Conservation (phyloP, 2,329 filamentous ascomycete species). For the Diaporthe citriasiana region DNA sequence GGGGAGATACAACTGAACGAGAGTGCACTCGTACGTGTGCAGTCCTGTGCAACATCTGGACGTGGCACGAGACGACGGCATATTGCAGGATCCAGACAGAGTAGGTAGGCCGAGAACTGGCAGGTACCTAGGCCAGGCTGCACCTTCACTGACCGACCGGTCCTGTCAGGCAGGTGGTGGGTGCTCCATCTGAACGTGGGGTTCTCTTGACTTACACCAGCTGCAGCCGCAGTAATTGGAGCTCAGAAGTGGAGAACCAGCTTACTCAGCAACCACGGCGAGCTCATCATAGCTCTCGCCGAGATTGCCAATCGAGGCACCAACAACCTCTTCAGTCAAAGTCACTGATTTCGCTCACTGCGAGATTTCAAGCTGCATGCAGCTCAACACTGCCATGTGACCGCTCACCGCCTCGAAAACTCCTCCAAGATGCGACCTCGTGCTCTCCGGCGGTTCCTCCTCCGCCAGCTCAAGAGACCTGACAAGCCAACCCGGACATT, state of each 20-base stretch:
- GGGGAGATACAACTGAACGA: too few species aligned
- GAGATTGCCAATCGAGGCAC: background rate
- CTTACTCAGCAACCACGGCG: too few species aligned
- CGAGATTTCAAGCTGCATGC: background rate
- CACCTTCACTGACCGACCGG: background rate
- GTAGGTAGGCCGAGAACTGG: too few species aligned
- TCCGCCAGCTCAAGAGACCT: slow-evolving; percentile 40
- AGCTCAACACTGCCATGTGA: background rate
- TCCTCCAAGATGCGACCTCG: slow-evolving; percentile 55
- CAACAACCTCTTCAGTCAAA: background rate
- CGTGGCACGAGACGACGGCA: background rate
- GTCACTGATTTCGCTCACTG: background rate
- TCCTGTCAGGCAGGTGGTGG: background rate
- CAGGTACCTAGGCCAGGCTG: too few species aligned
- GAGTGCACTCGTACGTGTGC: background rate
- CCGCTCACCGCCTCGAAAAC: background rate
- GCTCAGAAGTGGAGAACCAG: too few species aligned
- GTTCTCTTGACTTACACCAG: slow-evolving; percentile 4
- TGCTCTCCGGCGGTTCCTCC: slow-evolving; percentile 53
- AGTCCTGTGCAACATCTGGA: background rate
- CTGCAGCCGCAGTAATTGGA: background rate
- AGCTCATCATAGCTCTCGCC: background rate
- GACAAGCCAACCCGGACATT: slow-evolving; percentile 59
- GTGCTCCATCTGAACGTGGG: slow-evolving; percentile 1
- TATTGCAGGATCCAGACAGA: background rate